A percentile compares a stretch with the other conserved stretches of the same genome.
phyloP scores from a whole-genome alignment of 1,284 basidiomycete genomes.

The Ustilago curta region DNA sequence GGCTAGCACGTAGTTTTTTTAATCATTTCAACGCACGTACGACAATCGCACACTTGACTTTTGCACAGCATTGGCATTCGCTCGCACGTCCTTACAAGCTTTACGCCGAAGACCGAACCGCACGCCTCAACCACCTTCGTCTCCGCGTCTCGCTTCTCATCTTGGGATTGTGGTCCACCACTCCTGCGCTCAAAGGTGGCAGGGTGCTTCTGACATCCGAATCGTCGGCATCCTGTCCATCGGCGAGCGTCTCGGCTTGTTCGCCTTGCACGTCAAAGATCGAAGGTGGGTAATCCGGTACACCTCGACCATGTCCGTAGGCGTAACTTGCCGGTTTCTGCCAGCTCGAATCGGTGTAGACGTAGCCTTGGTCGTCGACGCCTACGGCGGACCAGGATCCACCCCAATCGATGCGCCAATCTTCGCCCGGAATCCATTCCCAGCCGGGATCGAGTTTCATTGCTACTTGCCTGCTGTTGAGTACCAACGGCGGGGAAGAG shows the following conservation, averaged over 20 bases:
- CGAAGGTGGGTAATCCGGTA: slow-evolving; percentile 40
- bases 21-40: too few species aligned
- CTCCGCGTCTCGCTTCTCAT: slow-evolving; percentile 44
- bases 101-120: slow-evolving; percentile 30
- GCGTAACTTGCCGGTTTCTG: slow-evolving; percentile 64
- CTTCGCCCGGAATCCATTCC: slow-evolving; percentile 65
- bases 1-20: slow-evolving; percentile 41
- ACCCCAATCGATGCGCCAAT: slow-evolving; percentile 69
- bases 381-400: slow-evolving; percentile 65
- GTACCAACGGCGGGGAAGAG: not conserved
- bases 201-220: slow-evolving; percentile 37
- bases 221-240: slow-evolving; percentile 13
- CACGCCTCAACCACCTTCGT: slow-evolving; percentile 51
- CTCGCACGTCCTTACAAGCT: not conserved
- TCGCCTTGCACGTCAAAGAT: slow-evolving; percentile 39
- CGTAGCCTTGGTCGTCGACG: slow-evolving; percentile 64
- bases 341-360: slow-evolving; percentile 67
- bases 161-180: slow-evolving; percentile 45
- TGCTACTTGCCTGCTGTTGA: slow-evolving; percentile 57
- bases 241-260: slow-evolving; percentile 12
- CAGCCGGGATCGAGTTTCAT: slow-evolving; percentile 64
- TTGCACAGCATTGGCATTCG: not conserved
- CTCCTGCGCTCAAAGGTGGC: slow-evolving; percentile 39
- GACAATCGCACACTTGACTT: not conserved
- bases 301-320: slow-evolving; percentile 57